These are phyloP conservation scores for Gossypium thurberi DNA, from an alignment of 345 rosid genomes.

Conservation along the genomic window DNA sequence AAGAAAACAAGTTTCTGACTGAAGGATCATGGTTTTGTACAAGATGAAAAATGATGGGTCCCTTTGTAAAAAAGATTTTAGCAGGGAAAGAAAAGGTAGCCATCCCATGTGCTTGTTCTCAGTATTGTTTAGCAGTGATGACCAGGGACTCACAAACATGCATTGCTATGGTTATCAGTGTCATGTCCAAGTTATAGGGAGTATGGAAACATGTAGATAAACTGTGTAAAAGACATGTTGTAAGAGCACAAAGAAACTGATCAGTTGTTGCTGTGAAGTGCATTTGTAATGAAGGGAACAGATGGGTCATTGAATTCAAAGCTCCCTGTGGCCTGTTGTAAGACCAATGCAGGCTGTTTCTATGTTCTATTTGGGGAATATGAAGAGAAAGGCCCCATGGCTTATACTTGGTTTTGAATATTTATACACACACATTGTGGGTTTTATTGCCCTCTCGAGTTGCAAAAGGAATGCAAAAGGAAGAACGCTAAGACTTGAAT, in stretches of 20 bases:
- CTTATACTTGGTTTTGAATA: not conserved
- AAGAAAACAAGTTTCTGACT: not conserved
- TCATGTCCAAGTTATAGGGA: not conserved
- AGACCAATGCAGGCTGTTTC: constrained; percentile 1
- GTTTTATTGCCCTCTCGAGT: no score
- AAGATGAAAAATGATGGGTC: constrained; percentile 4
- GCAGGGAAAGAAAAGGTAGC: not conserved
- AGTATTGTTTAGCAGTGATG: not conserved
- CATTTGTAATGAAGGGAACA: not conserved
- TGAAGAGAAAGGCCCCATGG: not conserved
- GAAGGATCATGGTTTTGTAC: not conserved
- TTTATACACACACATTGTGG: no score
- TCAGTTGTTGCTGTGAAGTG: not conserved
- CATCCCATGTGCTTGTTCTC: constrained; percentile 10
- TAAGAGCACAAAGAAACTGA: not conserved
- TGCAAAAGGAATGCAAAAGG: no score
- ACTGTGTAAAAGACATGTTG: no score
- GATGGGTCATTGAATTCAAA: constrained; percentile 2
- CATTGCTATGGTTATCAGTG: not conserved
- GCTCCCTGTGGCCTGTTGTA: not conserved
- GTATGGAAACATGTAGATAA: not conserved
- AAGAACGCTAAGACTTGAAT: no score
- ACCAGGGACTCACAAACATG: not conserved
- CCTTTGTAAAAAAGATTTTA: not conserved
- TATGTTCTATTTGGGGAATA: not conserved